Conservation (phyloP, 768 basidiomycete genomes). For the Xerocomellus chrysenteron region DNA sequence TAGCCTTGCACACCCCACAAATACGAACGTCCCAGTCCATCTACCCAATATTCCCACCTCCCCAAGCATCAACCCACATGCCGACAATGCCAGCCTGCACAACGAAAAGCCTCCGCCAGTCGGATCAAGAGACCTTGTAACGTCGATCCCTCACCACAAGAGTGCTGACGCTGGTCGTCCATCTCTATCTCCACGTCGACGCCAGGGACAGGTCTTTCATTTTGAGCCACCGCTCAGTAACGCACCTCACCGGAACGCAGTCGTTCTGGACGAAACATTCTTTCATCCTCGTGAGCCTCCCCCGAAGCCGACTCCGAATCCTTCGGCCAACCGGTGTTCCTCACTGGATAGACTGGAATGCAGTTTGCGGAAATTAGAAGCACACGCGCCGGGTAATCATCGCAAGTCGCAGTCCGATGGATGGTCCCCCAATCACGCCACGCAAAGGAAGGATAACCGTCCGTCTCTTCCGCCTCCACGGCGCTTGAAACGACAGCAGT, state of each 20-base stretch:
- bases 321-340: slow-evolving; percentile 22
- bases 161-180: slow-evolving; percentile 3
- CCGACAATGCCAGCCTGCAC: background rate
- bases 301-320: slow-evolving; percentile 17
- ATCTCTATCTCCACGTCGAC: slow-evolving; percentile 10
- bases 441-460: slow-evolving; percentile 8
- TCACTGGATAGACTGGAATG: slow-evolving; percentile 34
- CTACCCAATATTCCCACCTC: background rate
- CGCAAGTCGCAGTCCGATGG: slow-evolving; percentile 22
- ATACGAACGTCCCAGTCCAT: background rate
- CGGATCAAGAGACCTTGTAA: background rate
- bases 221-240: slow-evolving; percentile 2
- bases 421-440: background rate
- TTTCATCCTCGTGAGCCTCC: slow-evolving; percentile 18
- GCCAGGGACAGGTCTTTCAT: slow-evolving; percentile 30
- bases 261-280: slow-evolving; percentile 13
- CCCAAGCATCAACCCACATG: background rate
- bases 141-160: slow-evolving; percentile 12
- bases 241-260: background rate
- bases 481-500: slow-evolving; percentile 14
- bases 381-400: slow-evolving; percentile 27
- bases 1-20: background rate
- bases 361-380: slow-evolving; percentile 35
- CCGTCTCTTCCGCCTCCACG: slow-evolving; percentile 23
- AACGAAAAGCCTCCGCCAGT: background rate